Base-by-base conservation (phyloP, 768 basidiomycete genomes). In the Erythrobasidium yunnanense region DNA sequence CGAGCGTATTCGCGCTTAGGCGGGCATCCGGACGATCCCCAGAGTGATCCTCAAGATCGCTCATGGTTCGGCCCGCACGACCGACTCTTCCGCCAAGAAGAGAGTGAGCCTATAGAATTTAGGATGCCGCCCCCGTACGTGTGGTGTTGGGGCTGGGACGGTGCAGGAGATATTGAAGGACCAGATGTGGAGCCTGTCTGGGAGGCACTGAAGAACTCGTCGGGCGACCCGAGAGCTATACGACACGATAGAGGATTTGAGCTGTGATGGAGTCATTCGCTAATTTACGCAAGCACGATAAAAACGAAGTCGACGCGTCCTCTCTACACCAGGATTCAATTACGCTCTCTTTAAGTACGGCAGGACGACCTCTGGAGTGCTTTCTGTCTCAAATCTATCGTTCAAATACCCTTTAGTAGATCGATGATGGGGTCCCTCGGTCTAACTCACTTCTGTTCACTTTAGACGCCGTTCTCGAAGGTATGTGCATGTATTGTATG, bases 61-160 rank as follows among this genome's bases (percentile, higher is more conserved):
- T 81, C 85, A 6, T 97, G 93, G 93, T 96, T 91, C 73, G 93
- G 93, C 0, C 93, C 93, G 0, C 93, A 99, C 74, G 93, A 99
- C 72, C 81, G 93, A 11, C 78, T 96, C 46, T 99, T 99, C 78
- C 85, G 86, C 0, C 82, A 85, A 50, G 93, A 95, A 73, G 93
- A 97, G 77, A 81, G 79, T 65, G 84, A 87, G 68, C 81, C 81
- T 2, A 75, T 97, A 38, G 80, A 83, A 1, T 97, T 97, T 77
- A 75, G 79, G 20, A 79, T 85, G 1, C 90, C 92, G 18, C 93
- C 93, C 17, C 83, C 85, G 65, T 81, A 89, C 70, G 93, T 97
- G 13, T 96, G 93, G 93, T 97, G 93, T 75, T 96, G 93, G 93
- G 93, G 93, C 20, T 99, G 93, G 93, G 93, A 99, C 73, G 93